phyloP scores from a whole-genome alignment of 2,329 filamentous ascomycete genomes.

The Gaeumannomyces sp. region DNA sequence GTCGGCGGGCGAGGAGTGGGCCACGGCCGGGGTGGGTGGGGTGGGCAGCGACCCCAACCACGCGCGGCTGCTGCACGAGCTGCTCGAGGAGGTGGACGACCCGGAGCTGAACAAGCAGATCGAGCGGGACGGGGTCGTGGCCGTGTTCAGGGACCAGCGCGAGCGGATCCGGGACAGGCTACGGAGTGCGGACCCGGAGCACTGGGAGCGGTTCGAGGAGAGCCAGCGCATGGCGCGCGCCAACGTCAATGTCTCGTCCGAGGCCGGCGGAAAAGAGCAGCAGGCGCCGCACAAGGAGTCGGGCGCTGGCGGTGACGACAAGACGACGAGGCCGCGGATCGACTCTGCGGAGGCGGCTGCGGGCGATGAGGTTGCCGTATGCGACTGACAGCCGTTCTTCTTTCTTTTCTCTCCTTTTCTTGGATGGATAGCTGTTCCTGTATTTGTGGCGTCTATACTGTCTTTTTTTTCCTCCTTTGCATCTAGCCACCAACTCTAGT shows the following conservation, averaged over 20 bases:
- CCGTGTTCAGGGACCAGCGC: constrained; percentile 53
- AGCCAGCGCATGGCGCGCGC: constrained; percentile 52
- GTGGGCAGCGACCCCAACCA: constrained; percentile 46
- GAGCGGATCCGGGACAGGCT: constrained; percentile 43
- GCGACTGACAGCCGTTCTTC: neutral
- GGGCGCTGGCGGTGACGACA: neutral
- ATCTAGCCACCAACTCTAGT: neutral
- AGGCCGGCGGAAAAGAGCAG: constrained; percentile 11
- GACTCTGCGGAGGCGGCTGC: constrained; percentile 7
- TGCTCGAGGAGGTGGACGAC: constrained; percentile 58
- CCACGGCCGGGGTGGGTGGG: neutral
- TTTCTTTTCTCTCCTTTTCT: neutral
- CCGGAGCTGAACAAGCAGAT: constrained; percentile 49
- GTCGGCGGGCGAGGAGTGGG: constrained; percentile 34
- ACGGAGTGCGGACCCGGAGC: constrained; percentile 57
- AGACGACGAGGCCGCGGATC: neutral
- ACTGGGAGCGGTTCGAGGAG: constrained; percentile 59
- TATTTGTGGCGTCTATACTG: neutral
- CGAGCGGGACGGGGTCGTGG: constrained; percentile 52
- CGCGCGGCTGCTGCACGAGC: constrained; percentile 47
- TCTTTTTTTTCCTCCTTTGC: neutral
- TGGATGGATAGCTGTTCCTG: neutral
- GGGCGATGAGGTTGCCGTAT: constrained; percentile 13
- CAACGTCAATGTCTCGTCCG: constrained; percentile 36
- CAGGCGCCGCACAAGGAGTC: neutral